A percentile compares a stretch with the other conserved stretches of the same genome.
These are phyloP conservation scores for Lachnellula cervina DNA, from an alignment of 2,329 filamentous ascomycete species.

Conservation along the genomic window DNA sequence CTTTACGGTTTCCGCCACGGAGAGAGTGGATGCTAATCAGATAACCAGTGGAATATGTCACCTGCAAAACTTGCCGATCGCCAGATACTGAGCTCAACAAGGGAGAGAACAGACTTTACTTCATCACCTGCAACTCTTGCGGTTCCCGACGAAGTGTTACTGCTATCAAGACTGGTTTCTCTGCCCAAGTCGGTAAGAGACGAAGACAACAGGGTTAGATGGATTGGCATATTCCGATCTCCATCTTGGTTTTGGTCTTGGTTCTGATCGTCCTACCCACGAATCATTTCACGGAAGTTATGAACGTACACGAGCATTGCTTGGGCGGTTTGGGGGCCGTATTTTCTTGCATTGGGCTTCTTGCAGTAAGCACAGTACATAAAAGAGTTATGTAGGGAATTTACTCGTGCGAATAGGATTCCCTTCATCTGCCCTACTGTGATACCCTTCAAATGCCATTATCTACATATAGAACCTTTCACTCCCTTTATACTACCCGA, in stretches of 20 bases:
- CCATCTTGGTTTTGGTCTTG: background rate
- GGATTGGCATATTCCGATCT: background rate
- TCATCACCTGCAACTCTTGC: conserved; percentile 93
- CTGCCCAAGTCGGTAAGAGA: conserved; percentile 97
- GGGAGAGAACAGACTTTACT: conserved; percentile 98
- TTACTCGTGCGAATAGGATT: background rate
- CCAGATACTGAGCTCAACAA: conserved; percentile 96
- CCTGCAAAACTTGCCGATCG: conserved; percentile 96
- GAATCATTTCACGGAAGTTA: conserved; percentile 1
- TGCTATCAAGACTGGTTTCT: conserved; percentile 99
- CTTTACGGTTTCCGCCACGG: conserved; percentile 28
- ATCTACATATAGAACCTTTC: background rate
- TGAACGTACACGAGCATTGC: conserved; percentile 5
- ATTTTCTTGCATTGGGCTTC: conserved; percentile 2
- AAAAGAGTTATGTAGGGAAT: conserved; percentile 4
- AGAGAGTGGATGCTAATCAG: conserved; percentile 19
- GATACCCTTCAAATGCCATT: background rate
- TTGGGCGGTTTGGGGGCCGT: background rate
- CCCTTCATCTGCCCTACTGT: background rate
- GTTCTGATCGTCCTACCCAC: background rate
- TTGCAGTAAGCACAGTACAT: conserved; percentile 6
- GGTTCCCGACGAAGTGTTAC: conserved; percentile 82
- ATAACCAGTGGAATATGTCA: conserved; percentile 76
- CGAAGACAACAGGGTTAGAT: conserved; percentile 83
- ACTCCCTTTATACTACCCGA: background rate